Base-by-base conservation (phyloP, 768 basidiomycete species). In the Podaxis pistillaris region DNA sequence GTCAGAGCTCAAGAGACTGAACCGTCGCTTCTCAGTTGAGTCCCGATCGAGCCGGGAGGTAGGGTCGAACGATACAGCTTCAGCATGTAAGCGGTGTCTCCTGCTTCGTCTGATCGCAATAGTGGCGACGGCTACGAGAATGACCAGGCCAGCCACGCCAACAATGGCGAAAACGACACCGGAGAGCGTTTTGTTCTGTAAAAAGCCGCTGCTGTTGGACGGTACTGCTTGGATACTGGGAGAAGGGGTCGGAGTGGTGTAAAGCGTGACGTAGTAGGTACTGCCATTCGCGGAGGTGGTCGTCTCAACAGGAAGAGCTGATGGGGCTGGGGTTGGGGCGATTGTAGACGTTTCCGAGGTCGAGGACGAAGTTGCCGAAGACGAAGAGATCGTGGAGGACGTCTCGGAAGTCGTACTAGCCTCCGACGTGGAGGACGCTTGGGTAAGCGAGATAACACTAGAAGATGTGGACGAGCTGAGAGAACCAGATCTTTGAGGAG, bases 171-270 rank as follows among this genome's bases (percentile, higher is more conserved):
- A 88, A 15, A 90, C 79, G 8, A 82, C 72, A 6, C 84, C 84
- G 46, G 83, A 81, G n/a, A 86, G 76, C n/a, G 82, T 76, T 72
- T 85, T 88, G 73, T 91, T 87, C 62, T 85, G 73, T 40, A 91
- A 69, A 74, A 92, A 91, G 37, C 54, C 38, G 47, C 51, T 63
- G 4, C 15, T 28, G 24, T 71, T 67, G n/a, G 70, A 44, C 9
- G 63, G 64, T 19, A 53, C 63, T 24, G 58, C 51, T 38, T 60
- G 56, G 41, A 58, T 51, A 12, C 38, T 53, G 36, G 58, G 41
- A 7, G 57, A 30, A 3, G 66, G 58, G 8, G 37, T 56, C n/a
- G 56, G 37, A 17, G 63, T 65, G 4, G 60, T 47, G 19, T 26
- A 37, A 2, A 49, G 26, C 37, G 60, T 64, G n/a, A 51, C 60